These are phyloP conservation scores for Candida stauntonica DNA, from an alignment of 805 yeast species.

Conservation along the genomic window DNA sequence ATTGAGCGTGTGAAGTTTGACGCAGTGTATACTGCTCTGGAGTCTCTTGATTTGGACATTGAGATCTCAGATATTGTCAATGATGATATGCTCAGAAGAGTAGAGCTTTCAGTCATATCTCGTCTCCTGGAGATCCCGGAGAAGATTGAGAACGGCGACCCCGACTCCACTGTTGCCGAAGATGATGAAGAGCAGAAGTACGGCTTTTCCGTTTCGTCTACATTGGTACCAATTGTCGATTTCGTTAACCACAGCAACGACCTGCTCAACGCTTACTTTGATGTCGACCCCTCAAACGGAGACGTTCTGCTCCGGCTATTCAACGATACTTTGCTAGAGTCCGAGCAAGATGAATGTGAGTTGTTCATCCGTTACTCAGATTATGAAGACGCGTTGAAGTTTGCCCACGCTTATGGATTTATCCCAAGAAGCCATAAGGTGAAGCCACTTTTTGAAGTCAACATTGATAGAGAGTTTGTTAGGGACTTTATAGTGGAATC, in stretches of 20 bases:
- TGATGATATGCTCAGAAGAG: slow-evolving; percentile 17
- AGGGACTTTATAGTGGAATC: slow-evolving; percentile 5
- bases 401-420: slow-evolving; percentile 43
- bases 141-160: slow-evolving; percentile 4
- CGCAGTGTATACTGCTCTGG: slow-evolving; percentile 18
- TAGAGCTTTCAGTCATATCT: slow-evolving; percentile 48
- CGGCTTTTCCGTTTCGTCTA: slow-evolving; percentile 44
- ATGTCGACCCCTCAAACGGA: slow-evolving; percentile 41
- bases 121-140: slow-evolving; percentile 64
- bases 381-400: slow-evolving; percentile 37
- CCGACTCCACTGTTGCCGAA: slow-evolving; percentile 4
- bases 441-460: slow-evolving; percentile 30
- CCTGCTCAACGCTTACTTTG: slow-evolving; percentile 52
- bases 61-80: slow-evolving; percentile 8
- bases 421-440: slow-evolving; percentile 31
- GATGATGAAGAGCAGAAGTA: slow-evolving; percentile 21
- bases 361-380: slow-evolving; percentile 42
- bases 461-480: slow-evolving; percentile 27
- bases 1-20: slow-evolving; percentile 19
- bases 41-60: slow-evolving; percentile 22
- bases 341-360: slow-evolving; percentile 26
- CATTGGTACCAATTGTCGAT: slow-evolving; percentile 64
- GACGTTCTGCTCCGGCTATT: slow-evolving; percentile 39
- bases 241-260: slow-evolving; percentile 57
- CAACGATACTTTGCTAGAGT: slow-evolving; percentile 5